A percentile compares a stretch with the other conserved stretches of the same genome.
These are phyloP conservation scores for Gossypium bickii DNA, from an alignment of 345 rosid species.

Conservation along the genomic window DNA sequence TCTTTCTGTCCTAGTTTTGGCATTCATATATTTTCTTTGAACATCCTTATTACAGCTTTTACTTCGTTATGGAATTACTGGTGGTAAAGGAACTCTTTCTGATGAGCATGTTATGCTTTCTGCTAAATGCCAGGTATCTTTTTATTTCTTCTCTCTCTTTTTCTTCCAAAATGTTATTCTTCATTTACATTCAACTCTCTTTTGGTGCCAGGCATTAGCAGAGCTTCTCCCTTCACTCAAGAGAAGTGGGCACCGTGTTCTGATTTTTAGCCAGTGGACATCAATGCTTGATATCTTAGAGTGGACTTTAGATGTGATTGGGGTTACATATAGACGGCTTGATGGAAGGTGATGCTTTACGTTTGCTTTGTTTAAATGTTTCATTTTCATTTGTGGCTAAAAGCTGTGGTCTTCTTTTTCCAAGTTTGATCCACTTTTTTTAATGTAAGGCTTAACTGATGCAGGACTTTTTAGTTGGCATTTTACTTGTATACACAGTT, in stretches of 20 bases:
- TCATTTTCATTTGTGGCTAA: background rate
- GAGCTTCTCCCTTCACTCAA: conserved; percentile 76
- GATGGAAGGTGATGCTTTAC: conserved; percentile 68
- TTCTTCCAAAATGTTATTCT: background rate
- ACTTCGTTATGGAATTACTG: conserved; percentile 49
- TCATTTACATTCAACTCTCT: background rate
- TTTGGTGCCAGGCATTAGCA: conserved; percentile 59
- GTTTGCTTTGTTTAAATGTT: background rate
- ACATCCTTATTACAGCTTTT: conserved; percentile 51
- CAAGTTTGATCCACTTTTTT: background rate
- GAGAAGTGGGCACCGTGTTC: conserved; percentile 68
- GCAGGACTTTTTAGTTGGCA: background rate
- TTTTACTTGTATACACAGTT: background rate
- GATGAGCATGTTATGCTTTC: conserved; percentile 86
- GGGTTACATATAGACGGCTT: conserved; percentile 79
- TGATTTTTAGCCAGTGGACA: conserved; percentile 99
- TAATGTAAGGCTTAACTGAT: background rate
- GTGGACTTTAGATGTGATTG: conserved; percentile 88
- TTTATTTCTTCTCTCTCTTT: background rate
- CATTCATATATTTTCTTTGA: background rate
- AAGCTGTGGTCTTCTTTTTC: background rate
- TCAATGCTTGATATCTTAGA: conserved; percentile 96
- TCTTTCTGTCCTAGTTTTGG: background rate
- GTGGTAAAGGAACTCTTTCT: conserved; percentile 62
- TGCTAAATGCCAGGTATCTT: conserved; percentile 76